Conservation (phyloP, 768 basidiomycete genomes). For the Tylopilus subfusipes region DNA sequence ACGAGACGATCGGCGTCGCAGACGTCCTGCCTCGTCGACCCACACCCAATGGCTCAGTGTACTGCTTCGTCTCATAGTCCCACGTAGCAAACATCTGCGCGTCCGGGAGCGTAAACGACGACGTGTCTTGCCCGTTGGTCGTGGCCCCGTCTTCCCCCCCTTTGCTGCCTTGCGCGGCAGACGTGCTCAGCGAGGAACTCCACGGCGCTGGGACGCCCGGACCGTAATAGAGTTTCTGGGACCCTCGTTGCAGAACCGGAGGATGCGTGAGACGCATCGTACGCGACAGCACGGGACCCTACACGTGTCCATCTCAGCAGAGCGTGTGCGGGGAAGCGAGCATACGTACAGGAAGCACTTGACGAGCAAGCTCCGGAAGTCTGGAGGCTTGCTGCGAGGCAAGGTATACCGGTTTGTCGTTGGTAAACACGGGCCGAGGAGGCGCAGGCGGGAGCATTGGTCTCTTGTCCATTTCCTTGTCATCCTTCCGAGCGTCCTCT, state of each 20-base stretch:
- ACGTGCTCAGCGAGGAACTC: slow-evolving; percentile 34
- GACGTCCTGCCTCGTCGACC: slow-evolving; percentile 28
- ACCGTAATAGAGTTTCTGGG: slow-evolving; percentile 41
- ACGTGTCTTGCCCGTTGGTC: slow-evolving; percentile 23
- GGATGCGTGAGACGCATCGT: slow-evolving; percentile 66
- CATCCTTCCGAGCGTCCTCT: slow-evolving; percentile 43
- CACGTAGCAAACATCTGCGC: slow-evolving; percentile 50
- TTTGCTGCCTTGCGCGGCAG: slow-evolving; percentile 21
- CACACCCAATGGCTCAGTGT: slow-evolving; percentile 34
- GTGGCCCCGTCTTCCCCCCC: slow-evolving; percentile 20
- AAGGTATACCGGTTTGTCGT: slow-evolving; percentile 58
- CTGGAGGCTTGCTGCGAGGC: slow-evolving; percentile 61
- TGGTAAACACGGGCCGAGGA: slow-evolving; percentile 39
- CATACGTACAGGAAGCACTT: slow-evolving; percentile 60
- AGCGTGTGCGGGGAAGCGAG: not conserved
- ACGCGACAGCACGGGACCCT: slow-evolving; percentile 56
- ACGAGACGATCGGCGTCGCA: slow-evolving; percentile 16
- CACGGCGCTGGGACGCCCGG: slow-evolving; percentile 41
- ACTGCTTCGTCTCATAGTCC: slow-evolving; percentile 45
- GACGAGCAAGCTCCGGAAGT: slow-evolving; percentile 63
- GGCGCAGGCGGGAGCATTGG: slow-evolving; percentile 33
- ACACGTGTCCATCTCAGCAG: slow-evolving; percentile 9
- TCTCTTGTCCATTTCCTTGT: slow-evolving; percentile 49
- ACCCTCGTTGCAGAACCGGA: slow-evolving; percentile 50
- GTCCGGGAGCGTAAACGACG: slow-evolving; percentile 39